Evolutionary conservation across 2,329 filamentous ascomycete species (phyloP), one percentile per base, ranked within the genome.

Genomic region (Fusarium liriodendri): DNA sequence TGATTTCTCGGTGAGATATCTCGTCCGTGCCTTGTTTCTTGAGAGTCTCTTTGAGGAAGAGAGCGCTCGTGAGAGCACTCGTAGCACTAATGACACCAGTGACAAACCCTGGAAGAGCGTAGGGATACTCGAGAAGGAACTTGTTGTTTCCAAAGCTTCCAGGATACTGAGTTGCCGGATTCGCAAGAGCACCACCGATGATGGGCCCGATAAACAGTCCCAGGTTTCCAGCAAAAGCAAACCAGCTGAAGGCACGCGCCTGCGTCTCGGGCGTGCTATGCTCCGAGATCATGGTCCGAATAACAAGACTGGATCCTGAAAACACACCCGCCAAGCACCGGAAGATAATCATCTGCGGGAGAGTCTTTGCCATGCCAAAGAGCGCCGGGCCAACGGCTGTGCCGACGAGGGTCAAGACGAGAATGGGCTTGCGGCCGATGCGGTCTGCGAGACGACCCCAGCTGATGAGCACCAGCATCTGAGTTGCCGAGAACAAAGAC

Each of bases 251-350:
- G 0, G 92, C 90, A 32, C 87, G 84, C 0, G 94, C 93, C 81
- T 95, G 93, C 0, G 91, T 95, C 71, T 89, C 87, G 6, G 88
- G 83, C 0, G 91, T 93, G 80, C 90, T 92, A 74, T 91, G 90
- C 82, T 97, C 94, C 20, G 89, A 89, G 33, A 96, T 86, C 92
- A 96, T 95, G 8, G 93, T 91, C 32, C 94, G 87, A 64, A 96
- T 89, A 7, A 93, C 93, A 62, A 96, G 89, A 57, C 94, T 87
- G 8, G 91, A 93, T 0, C 93, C 94, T 0, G 91, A 90, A 79
- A 96, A 95, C 6, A 94, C 81, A 2, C 94, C 94, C 0, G 92
- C 92, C 18, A 93, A 74, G 75, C 92, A 94, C 35, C 94, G 88
- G 71, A 92, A 92, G 16, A 93, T 45, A 6, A 95, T 86, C 93